These are phyloP conservation scores for Crotalaria pallida DNA, from an alignment of 306 rosid species.

Conservation along the genomic window DNA sequence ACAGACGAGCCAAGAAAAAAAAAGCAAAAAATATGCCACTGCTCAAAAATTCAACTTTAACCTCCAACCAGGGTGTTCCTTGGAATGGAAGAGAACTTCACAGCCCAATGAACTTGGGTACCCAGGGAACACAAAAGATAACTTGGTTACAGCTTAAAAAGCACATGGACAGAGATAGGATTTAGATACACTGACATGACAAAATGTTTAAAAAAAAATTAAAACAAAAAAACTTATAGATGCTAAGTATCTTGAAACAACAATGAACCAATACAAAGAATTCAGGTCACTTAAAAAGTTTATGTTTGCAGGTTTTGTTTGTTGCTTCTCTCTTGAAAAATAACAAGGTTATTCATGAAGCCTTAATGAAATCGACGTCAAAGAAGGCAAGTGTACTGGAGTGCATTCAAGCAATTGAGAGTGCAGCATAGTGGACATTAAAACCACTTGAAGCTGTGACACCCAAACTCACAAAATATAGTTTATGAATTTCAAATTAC, in stretches of 20 bases:
- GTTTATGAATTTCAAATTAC: neutral
- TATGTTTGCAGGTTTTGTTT: slow-evolving; percentile 59
- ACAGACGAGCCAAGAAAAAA: neutral
- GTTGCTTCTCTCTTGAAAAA: slow-evolving; percentile 79
- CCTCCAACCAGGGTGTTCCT: neutral
- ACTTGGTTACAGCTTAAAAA: neutral
- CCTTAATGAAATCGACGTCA: slow-evolving; percentile 63
- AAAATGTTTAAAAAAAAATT: no score
- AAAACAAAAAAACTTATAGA: no score
- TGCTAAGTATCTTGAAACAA: no score
- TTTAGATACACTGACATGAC: no score
- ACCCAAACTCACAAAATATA: neutral
- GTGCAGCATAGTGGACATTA: slow-evolving; percentile 32
- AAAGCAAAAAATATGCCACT: neutral
- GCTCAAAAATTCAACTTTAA: neutral
- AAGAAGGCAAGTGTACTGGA: slow-evolving; percentile 62
- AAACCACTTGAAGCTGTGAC: neutral
- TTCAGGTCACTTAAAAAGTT: neutral
- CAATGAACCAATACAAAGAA: neutral
- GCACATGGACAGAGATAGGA: neutral
- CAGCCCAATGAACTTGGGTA: neutral
- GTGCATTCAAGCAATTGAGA: slow-evolving; percentile 83
- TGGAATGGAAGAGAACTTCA: neutral
- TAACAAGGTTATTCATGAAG: slow-evolving; percentile 61
- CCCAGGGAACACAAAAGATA: neutral